Percentiles rank a stretch among this genome's conserved stretches.
Conservation (phyloP, 2,329 filamentous ascomycete species). For the Bisporella sp. region DNA sequence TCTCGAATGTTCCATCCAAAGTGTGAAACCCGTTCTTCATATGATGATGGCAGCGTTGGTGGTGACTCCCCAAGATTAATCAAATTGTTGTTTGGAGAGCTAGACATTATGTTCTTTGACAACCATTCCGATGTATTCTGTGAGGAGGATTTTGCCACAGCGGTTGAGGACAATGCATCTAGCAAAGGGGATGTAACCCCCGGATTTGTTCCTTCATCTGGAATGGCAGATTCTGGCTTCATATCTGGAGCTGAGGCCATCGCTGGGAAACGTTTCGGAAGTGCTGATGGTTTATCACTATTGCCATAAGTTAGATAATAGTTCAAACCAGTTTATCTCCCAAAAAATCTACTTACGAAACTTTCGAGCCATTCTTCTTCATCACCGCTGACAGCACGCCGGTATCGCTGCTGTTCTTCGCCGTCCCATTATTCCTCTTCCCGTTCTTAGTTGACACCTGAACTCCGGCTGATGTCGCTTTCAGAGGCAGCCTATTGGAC, state of each 20-base stretch:
- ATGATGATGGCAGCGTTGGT: conserved; percentile 29
- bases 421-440: conserved; percentile 27
- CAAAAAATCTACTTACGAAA: conserved; percentile 19
- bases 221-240: conserved; percentile 13
- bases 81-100: conserved; percentile 32
- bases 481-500: conserved; percentile 15
- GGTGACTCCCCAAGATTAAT: conserved; percentile 38
- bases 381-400: conserved; percentile 26
- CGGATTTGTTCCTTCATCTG: conserved; percentile 7
- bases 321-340: no score
- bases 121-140: conserved; percentile 34
- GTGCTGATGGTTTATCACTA: conserved; percentile 16
- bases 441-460: conserved; percentile 24
- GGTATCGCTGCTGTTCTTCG: conserved; percentile 22
- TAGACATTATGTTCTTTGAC: conserved; percentile 35
- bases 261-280: conserved; percentile 13
- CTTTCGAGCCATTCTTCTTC: conserved; percentile 24
- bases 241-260: conserved; percentile 15
- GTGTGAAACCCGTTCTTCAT: conserved; percentile 23
- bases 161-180: conserved; percentile 24
- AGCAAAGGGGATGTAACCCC: conserved; percentile 23
- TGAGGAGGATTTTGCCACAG: conserved; percentile 16
- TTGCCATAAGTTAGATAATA: conserved; percentile 7
- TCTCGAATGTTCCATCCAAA: conserved; percentile 25
- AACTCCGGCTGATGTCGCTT: conserved; percentile 17